Base-by-base conservation (phyloP, 2,329 filamentous ascomycete genomes). In the Hirsutella minnesotensis region DNA sequence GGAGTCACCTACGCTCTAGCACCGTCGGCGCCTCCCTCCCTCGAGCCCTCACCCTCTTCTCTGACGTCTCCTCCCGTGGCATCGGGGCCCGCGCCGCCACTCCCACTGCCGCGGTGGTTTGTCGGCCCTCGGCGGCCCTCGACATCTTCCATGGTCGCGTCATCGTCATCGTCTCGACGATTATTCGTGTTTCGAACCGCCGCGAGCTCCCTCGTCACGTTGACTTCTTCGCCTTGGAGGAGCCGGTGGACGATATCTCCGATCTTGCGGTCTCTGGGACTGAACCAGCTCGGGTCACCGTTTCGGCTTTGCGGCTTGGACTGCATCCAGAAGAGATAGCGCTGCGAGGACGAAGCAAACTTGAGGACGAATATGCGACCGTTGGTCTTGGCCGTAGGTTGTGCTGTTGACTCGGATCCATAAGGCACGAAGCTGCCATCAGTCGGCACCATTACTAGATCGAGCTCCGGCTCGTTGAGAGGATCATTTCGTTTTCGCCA, bases 301-400 rank as follows among this genome's bases (percentile, higher is more conserved):
- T 67, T 74, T 50, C 69, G 75, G 58, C 64, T 78, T 65, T 95
- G 88, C 27, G 83, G 76, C 65, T 89, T 89, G 24, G 87, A 92
- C 66, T 98, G 92, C 57, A 98, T 71, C 89, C 90, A 98, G 70
- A 96, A 98, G 46, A 95, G 73, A 65, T 96, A 75, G 56, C 89
- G 81, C 64, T 94, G 82, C 45, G 88, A 92, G 49, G 87, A 95
- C 12, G 89, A 95, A 24, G 76, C 77, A 68, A 98, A 98, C 64
- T 94, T 95, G 57, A 98, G 79, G 45, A 85, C 81, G 61, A 89
- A 95, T 61, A 98, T 81, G 55, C 92, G 86, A 51, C 89, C 94
- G 59, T 94, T 88, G 38, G 83, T 82, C 57, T 85, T 78, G 44
- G 75, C 67, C 15, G 72, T 68, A 1, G 73, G 68, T 50, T 78